Evolutionary conservation across 2,329 filamentous ascomycete genomes (phyloP).

Genomic region (Xylariales sp.): DNA sequence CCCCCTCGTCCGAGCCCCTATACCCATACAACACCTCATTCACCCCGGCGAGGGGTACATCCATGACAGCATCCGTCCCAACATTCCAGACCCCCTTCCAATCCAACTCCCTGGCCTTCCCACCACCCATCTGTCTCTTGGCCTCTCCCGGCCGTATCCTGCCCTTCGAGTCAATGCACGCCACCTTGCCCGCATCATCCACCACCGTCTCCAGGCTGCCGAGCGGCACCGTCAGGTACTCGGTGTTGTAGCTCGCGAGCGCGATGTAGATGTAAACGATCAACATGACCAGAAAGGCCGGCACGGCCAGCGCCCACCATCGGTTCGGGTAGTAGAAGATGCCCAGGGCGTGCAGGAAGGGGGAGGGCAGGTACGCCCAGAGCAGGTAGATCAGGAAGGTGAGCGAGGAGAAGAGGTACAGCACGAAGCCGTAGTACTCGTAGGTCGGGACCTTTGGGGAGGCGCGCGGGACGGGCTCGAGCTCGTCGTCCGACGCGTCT

Average conservation of each 20-base stretch:
- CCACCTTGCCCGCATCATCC: constrained; percentile 82
- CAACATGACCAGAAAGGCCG: constrained; percentile 82
- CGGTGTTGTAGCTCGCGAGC: constrained; percentile 84
- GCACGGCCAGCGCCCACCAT: constrained; percentile 95
- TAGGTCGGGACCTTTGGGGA: constrained; percentile 96
- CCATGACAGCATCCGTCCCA: constrained; percentile 95
- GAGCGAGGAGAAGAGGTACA: constrained; percentile 84
- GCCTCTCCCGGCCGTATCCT: constrained; percentile 32
- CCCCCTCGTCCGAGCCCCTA: constrained; percentile 16
- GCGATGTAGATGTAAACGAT: constrained; percentile 93
- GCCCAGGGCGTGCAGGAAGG: constrained; percentile 85
- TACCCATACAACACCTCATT: constrained; percentile 90
- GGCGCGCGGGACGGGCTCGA: constrained; percentile 72
- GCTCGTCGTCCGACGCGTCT: constrained; percentile 84
- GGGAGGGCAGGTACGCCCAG: constrained; percentile 89
- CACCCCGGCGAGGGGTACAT: constrained; percentile 89
- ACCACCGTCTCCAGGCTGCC: constrained; percentile 82
- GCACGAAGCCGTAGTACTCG: constrained; percentile 97
- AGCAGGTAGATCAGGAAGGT: constrained; percentile 69
- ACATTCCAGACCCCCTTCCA: constrained; percentile 86
- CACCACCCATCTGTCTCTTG: constrained; percentile 29
- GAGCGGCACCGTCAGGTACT: constrained; percentile 79
- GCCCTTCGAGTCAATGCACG: constrained; percentile 71
- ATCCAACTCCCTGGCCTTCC: constrained; percentile 39
- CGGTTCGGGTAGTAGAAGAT: constrained; percentile 96